Percentiles rank a stretch among this genome's conserved stretches.
Conservation (phyloP, 225 moss, liverwort and hornwort species). For the Anthoceros angustus region DNA sequence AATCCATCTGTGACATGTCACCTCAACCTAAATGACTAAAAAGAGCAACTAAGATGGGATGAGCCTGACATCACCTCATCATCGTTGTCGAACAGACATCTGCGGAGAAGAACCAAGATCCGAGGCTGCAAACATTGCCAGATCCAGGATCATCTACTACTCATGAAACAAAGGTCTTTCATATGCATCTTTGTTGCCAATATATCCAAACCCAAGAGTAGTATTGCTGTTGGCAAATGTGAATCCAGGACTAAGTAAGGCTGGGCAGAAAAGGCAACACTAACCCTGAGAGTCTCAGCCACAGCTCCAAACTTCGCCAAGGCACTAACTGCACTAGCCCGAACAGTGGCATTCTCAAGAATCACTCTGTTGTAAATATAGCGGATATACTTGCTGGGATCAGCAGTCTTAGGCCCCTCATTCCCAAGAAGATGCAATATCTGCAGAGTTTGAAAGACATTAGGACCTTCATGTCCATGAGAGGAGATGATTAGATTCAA, state of each 20-base stretch:
- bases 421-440: conserved; percentile 90
- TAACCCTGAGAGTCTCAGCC: conserved; percentile 41
- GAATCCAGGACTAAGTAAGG: too few relatives aligned
- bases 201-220: too few relatives aligned
- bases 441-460: conserved; percentile 10
- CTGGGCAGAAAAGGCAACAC: neutral
- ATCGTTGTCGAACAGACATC: conserved; percentile 80
- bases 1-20: neutral
- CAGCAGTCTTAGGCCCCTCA: conserved; percentile 74
- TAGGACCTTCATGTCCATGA: neutral
- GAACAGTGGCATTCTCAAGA: conserved; percentile 88
- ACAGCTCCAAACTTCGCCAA: conserved; percentile 73
- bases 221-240: too few relatives aligned
- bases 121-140: conserved; percentile 29
- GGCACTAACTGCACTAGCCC: conserved; percentile 91
- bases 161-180: too few relatives aligned
- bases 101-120: conserved; percentile 57
- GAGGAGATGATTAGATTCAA: neutral
- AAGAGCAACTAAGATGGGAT: neutral
- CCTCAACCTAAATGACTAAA: neutral
- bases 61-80: conserved; percentile 41
- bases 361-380: conserved; percentile 83
- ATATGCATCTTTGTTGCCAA: too few relatives aligned
- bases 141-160: too few relatives aligned
- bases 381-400: conserved; percentile 89